A percentile compares a stretch with the other conserved stretches of the same genome.
Evolutionary conservation across 2,329 filamentous ascomycete species (phyloP).

Genomic region (Paecilomyces dactylethromorphus): DNA sequence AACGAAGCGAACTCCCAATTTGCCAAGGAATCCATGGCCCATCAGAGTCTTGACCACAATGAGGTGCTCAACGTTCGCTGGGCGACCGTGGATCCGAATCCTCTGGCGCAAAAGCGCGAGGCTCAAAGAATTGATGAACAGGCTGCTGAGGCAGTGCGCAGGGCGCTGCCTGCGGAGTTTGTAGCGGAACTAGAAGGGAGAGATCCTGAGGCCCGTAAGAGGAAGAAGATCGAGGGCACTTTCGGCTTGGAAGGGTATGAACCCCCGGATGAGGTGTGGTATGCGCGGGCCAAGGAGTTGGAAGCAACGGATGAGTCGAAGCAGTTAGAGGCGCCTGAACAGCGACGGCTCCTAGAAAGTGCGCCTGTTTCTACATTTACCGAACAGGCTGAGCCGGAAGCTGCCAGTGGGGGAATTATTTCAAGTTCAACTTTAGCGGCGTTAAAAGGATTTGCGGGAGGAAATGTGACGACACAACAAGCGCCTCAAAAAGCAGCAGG

Average conservation of each 20-base stretch:
- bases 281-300: constrained; percentile 67
- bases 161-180: constrained; percentile 81
- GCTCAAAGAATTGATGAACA: constrained; percentile 87
- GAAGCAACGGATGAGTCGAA: constrained; percentile 56
- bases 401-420: constrained; percentile 61
- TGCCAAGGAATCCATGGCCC: constrained; percentile 91
- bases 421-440: constrained; percentile 77
- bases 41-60: constrained; percentile 83
- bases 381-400: constrained; percentile 16
- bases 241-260: constrained; percentile 91
- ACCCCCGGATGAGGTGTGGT: constrained; percentile 90
- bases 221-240: constrained; percentile 79
- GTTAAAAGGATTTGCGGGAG: constrained; percentile 52
- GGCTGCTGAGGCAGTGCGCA: constrained; percentile 84
- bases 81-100: constrained; percentile 95
- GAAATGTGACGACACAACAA: constrained; percentile 37
- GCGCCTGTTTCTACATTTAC: constrained; percentile 30
- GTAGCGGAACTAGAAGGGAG: constrained; percentile 90
- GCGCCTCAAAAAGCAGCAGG: constrained; percentile 45
- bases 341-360: constrained; percentile 41
- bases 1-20: constrained; percentile 89
- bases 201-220: constrained; percentile 78
- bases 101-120: constrained; percentile 87
- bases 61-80: constrained; percentile 94
- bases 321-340: constrained; percentile 47